Conservation (phyloP, 106 monocot species). For the Xerophyta viscosa region DNA sequence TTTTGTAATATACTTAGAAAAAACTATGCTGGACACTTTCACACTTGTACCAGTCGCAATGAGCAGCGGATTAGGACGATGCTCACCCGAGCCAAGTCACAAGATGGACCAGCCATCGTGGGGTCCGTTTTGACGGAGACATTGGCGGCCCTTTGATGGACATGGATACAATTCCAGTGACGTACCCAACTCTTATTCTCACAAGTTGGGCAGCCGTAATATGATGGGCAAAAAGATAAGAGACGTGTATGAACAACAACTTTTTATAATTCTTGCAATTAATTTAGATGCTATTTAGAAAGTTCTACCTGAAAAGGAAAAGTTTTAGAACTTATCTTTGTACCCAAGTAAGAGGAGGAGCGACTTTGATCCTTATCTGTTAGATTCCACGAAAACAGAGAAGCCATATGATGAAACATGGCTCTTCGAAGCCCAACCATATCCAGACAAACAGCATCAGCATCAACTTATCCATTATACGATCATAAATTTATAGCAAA, state of each 20-base stretch:
- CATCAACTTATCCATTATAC: too few species aligned
- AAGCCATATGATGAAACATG: not conserved
- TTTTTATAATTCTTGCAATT: not conserved
- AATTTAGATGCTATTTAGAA: not conserved
- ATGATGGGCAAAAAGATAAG: not conserved
- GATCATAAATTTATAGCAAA: not conserved
- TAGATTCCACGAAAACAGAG: not conserved
- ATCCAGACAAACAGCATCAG: not conserved
- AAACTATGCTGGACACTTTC: too few species aligned
- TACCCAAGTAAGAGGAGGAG: slow-evolving; percentile 1
- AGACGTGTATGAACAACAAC: not conserved
- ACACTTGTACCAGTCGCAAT: too few species aligned
- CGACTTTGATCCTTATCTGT: not conserved
- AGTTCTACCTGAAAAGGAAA: not conserved
- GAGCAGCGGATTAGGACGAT: too few species aligned
- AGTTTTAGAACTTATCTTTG: not conserved
- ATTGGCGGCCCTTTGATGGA: not conserved
- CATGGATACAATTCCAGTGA: not conserved
- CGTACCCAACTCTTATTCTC: not conserved
- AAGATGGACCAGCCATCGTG: too few species aligned
- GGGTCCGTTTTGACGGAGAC: not conserved
- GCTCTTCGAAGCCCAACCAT: not conserved
- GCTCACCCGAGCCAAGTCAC: too few species aligned
- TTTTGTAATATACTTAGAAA: too few species aligned
- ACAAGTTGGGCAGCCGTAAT: not conserved